Percentiles rank a stretch among this genome's conserved stretches.
These are phyloP conservation scores for Fusarium burgessii DNA, from an alignment of 2,329 filamentous ascomycete species.

Conservation along the genomic window DNA sequence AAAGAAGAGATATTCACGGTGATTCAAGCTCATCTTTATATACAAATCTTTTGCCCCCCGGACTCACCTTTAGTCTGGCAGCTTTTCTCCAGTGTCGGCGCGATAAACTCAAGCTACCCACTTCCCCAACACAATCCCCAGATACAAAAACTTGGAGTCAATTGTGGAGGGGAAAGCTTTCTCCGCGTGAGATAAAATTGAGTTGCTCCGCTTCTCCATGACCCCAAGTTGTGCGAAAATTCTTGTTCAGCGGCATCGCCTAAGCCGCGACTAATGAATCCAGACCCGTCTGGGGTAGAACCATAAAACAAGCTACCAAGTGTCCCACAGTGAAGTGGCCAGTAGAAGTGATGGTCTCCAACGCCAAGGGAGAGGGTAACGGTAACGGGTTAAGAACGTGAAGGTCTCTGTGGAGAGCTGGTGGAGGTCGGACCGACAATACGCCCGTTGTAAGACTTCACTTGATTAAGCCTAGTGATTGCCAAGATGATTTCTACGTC, in stretches of 20 bases:
- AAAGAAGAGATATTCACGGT: constrained; percentile 1
- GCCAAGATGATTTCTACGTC: constrained; percentile 3
- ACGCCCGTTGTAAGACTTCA: constrained; percentile 19
- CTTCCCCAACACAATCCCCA: constrained; percentile 37
- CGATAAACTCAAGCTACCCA: constrained; percentile 17
- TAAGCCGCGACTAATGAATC: constrained; percentile 6
- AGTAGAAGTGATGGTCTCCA: not conserved
- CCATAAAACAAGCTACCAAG: constrained; percentile 38
- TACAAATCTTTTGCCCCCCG: constrained; percentile 18
- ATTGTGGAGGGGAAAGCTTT: constrained; percentile 19
- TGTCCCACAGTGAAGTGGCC: not conserved
- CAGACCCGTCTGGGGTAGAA: constrained; percentile 36
- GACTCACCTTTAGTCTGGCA: not conserved
- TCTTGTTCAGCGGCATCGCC: constrained; percentile 16
- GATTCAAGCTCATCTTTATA: constrained; percentile 29
- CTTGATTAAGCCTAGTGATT: constrained; percentile 22
- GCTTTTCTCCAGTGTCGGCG: constrained; percentile 3
- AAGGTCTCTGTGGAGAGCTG: constrained; percentile 17
- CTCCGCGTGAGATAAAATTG: not conserved
- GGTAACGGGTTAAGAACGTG: not conserved
- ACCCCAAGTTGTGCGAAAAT: constrained; percentile 7
- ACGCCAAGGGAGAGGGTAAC: not conserved
- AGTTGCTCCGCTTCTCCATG: constrained; percentile 23
- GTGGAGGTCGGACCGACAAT: constrained; percentile 32
- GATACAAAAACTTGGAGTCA: constrained; percentile 18